Evolutionary conservation across 1,139 yeast genomes (phyloP), one percentile per base, ranked within the genome.

Genomic region (Candida labiduridarum): DNA sequence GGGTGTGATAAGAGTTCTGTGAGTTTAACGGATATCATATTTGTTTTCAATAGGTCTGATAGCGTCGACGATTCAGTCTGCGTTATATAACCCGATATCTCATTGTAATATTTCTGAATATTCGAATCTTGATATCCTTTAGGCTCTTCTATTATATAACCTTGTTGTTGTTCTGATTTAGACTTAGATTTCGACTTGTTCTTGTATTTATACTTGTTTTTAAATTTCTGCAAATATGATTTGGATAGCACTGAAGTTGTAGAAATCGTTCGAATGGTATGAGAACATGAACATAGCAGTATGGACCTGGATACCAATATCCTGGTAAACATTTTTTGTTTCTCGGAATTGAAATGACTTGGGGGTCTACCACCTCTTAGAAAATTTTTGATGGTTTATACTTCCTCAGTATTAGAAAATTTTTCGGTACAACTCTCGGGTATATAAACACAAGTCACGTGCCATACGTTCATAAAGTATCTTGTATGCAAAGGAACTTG

Each of bases 101-200:
- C 54, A 30, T 45, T 46, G 33, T 52, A 46, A 27, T 41, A 45
- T 15, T 29, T 34, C 33, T 47, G 47, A 3, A 49, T 22, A 8
- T 8, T 41, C n/a, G 45, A 41, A 38, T 50, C 45, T n/a, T 45
- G 11, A 29, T 46, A 52, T 15, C 19, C 9, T 25, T 36, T 11
- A 2, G 54, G 54, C 39, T 49, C 52, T 35, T 53, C 56, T n/a
- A 52, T 43, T 38, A 49, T 45, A 27, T 41, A 11, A 19, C 47
- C 42, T 6, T 12, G 19, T 8, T 12, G 19, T 8, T 33, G 33
- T 15, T 30, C 10, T 11, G 27, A 16, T 30, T 9, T 40, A n/a
- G 15, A 27, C 15, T 41, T 22, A 12, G 36, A 33, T 19, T 43
- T 43, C 3, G 38, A 25, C 15, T n/a, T 31, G 30, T 19, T 11